Evolutionary conservation across 495 filamentous ascomycete genomes (phyloP).

Genomic region (Penicillium lividum): DNA sequence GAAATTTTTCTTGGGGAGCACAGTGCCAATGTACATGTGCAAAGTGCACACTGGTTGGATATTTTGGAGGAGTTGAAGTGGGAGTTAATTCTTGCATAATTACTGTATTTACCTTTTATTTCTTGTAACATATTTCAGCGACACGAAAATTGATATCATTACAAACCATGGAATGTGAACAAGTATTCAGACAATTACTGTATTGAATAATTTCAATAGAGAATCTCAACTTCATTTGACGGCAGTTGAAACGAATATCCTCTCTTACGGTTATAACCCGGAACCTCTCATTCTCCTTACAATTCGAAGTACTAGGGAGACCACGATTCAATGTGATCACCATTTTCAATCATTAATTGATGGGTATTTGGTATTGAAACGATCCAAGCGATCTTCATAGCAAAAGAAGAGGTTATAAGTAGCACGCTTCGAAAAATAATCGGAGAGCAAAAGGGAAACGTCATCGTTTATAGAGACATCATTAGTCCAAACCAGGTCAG

Average conservation of each 20-base stretch:
- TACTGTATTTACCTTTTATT: not conserved
- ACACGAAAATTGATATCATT: not conserved
- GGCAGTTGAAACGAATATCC: too few relatives aligned
- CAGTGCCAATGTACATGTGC: not conserved
- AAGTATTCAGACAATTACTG: too few relatives aligned
- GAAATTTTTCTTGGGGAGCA: not conserved
- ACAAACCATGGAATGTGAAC: too few relatives aligned
- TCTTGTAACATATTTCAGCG: not conserved
- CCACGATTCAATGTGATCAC: not conserved
- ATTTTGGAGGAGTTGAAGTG: conserved; percentile 42
- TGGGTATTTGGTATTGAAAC: conserved; percentile 1
- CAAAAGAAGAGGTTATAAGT: not conserved
- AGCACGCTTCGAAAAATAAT: too few relatives aligned
- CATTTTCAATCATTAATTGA: not conserved
- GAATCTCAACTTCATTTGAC: too few relatives aligned
- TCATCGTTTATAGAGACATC: not conserved
- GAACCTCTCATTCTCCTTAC: too few relatives aligned
- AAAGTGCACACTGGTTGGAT: conserved; percentile 41
- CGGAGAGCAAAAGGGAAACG: not conserved
- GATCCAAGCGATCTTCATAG: not conserved
- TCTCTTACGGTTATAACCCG: too few relatives aligned
- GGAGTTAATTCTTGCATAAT: conserved; percentile 43
- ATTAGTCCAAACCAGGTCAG: conserved; percentile 24
- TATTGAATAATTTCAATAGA: too few relatives aligned
- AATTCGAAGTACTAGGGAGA: too few relatives aligned